Conservation (phyloP, 257 asterid genomes). For the Forsythia viridissima region DNA sequence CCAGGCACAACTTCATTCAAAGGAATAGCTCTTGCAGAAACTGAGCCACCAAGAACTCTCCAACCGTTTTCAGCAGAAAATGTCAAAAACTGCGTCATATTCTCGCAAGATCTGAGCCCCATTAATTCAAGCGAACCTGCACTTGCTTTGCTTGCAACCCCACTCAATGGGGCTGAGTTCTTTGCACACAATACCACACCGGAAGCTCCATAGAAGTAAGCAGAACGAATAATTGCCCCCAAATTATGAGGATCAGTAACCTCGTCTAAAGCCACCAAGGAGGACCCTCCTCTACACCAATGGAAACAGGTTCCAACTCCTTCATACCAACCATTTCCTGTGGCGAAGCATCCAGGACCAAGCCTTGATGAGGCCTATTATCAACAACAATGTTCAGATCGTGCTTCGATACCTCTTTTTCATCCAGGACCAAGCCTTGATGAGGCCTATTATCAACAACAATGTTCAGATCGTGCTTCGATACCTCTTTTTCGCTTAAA, state of each 20-base stretch:
- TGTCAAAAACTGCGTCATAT: slow-evolving; percentile 90
- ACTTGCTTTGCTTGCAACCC: slow-evolving; percentile 95
- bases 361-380: slow-evolving; percentile 93
- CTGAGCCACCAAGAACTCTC: slow-evolving; percentile 84
- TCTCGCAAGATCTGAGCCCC: slow-evolving; percentile 86
- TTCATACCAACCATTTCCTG: slow-evolving; percentile 79
- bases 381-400: slow-evolving; percentile 81
- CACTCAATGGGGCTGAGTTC: slow-evolving; percentile 92
- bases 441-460: slow-evolving; percentile 59
- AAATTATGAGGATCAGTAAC: slow-evolving; percentile 93
- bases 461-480: slow-evolving; percentile 95
- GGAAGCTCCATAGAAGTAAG: slow-evolving; percentile 83
- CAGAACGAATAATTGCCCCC: slow-evolving; percentile 88
- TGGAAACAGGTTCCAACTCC: slow-evolving; percentile 70
- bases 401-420: too few species aligned
- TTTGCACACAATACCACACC: slow-evolving; percentile 89
- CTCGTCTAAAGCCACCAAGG: slow-evolving; percentile 96
- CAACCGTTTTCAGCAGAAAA: slow-evolving; percentile 80
- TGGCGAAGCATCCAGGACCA: slow-evolving; percentile 85
- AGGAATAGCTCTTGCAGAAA: slow-evolving; percentile 62
- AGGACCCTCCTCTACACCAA: slow-evolving; percentile 49
- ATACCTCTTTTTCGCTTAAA: slow-evolving; percentile 50
- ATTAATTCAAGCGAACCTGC: slow-evolving; percentile 82
- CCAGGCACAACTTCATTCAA: slow-evolving; percentile 61
- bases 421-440: slow-evolving; percentile 83